A percentile compares a stretch with the other conserved stretches of the same genome.
These are phyloP conservation scores for Ceratocystis harringtonii DNA, from an alignment of 2,329 filamentous ascomycete species.

Conservation along the genomic window DNA sequence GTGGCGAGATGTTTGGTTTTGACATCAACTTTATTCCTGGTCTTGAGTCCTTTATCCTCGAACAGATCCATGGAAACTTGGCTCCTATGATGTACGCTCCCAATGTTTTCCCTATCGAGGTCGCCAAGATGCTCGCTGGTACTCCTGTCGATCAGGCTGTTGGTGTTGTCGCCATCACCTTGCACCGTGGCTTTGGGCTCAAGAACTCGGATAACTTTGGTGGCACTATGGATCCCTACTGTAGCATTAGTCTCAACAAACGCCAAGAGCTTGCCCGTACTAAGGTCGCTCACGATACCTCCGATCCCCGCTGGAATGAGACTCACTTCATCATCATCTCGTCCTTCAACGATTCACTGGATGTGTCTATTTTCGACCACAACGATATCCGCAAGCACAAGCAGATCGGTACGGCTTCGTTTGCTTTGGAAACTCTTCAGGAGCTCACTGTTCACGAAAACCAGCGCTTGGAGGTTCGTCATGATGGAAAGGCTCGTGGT, in stretches of 20 bases:
- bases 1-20: constrained; percentile 88
- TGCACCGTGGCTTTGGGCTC: constrained; percentile 80
- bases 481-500: constrained; percentile 72
- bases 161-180: constrained; percentile 78
- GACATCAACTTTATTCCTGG: constrained; percentile 99
- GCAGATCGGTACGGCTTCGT: constrained; percentile 70
- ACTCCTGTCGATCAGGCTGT: constrained; percentile 90
- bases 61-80: constrained; percentile 88
- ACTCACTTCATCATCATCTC: constrained; percentile 92
- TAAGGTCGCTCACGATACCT: constrained; percentile 70
- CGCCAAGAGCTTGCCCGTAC: constrained; percentile 71
- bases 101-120: constrained; percentile 95
- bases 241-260: constrained; percentile 68
- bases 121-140: constrained; percentile 94
- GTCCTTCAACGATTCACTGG: constrained; percentile 74
- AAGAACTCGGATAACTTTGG: constrained; percentile 94
- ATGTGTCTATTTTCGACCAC: constrained; percentile 75
- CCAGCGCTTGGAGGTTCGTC: constrained; percentile 66
- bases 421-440: constrained; percentile 70
- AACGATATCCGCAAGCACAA: constrained; percentile 96
- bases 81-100: constrained; percentile 96
- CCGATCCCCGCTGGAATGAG: constrained; percentile 88
- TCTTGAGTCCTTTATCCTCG: constrained; percentile 81
- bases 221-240: constrained; percentile 82
- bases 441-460: constrained; percentile 67